Percentiles rank a stretch among this genome's conserved stretches.
These are phyloP conservation scores for Pichia sp. DNA, from an alignment of 1,139 yeast genomes.

Conservation along the genomic window DNA sequence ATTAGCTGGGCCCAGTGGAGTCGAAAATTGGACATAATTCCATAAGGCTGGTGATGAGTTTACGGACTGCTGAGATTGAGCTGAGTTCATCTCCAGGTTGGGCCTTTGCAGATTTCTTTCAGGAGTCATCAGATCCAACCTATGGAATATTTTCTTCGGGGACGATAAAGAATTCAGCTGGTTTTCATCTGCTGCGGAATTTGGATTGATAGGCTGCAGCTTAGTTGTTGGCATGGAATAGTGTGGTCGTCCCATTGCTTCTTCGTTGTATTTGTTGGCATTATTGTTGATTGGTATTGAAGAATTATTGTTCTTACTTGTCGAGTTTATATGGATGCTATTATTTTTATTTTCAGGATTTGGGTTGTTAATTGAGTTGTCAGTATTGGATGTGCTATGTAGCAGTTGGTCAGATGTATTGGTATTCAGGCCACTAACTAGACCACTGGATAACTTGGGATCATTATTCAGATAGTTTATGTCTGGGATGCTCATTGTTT, in stretches of 20 bases:
- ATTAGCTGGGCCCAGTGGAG: constrained; percentile 39
- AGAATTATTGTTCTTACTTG: background rate
- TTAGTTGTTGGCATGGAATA: constrained; percentile 7
- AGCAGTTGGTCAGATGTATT: constrained; percentile 14
- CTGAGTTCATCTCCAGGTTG: constrained; percentile 26
- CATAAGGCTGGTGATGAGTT: constrained; percentile 68
- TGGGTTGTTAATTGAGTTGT: background rate
- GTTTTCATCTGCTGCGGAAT: background rate
- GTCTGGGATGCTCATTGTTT: constrained; percentile 26
- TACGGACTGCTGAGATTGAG: constrained; percentile 37
- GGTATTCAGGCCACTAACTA: constrained; percentile 12
- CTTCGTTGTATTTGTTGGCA: background rate
- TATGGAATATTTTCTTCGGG: constrained; percentile 14
- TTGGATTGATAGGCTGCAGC: background rate
- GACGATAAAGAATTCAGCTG: constrained; percentile 12
- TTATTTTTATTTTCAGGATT: background rate
- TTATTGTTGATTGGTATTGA: background rate
- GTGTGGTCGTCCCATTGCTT: constrained; percentile 5
- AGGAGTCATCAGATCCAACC: constrained; percentile 16
- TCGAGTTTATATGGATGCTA: background rate
- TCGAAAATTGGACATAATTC: constrained; percentile 74
- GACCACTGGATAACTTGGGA: constrained; percentile 15
- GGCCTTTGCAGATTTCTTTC: constrained; percentile 17
- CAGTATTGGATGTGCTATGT: constrained; percentile 1
- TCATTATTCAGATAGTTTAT: constrained; percentile 14